Base-by-base conservation (phyloP, 768 basidiomycete genomes). In the Ephemerocybe angulata region DNA sequence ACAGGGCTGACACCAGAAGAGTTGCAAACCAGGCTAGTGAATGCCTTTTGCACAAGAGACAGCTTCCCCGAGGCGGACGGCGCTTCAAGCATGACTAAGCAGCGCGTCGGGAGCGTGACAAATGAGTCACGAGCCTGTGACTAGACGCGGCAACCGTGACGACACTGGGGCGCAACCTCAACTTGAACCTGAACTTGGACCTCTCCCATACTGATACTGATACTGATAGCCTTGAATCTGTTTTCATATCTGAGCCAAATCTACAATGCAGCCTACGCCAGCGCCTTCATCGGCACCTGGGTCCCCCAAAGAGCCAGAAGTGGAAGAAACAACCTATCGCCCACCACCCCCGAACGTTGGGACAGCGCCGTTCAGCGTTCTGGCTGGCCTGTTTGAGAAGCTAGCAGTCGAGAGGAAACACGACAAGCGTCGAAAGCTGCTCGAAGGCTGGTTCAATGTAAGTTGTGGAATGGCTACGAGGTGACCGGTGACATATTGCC, bases 361-460 rank as follows among this genome's bases (percentile, higher is more conserved):
- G 41, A 87, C 81, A 55, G 82, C 86, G 35, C 88, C 88, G 10
- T 89, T 91, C 63, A 76, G 77, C 28, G 77, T 87, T 30, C 76
- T 91, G 3, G 79, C 77, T 3, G 79, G 79, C 5, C 76, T 97
- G 37, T 94, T 94, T 72, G 83, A 88, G 58, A 86, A 82, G 61
- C 70, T 96, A 5, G 81, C 86, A 55, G 76, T 67, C 40, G 90
- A 92, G 66, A 76, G 83, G 56, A 90, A 87, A 65, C 84, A 84
- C 35, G 88, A 91, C 12, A 82, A 85, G 62, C 75, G 90, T 56
- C 81, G 80, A 58, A 88, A 81, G 63, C 71, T 87, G 4, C 67
- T 97, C n/a, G 72, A 74, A 43, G 74, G 78, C 15, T 95, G 93
- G 89, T 92, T 95, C 64, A 83, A 79, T 54, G 92, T 93, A 78